Evolutionary conservation across 2,329 filamentous ascomycete species (phyloP).

Genomic region (Harringtonia lauricola): DNA sequence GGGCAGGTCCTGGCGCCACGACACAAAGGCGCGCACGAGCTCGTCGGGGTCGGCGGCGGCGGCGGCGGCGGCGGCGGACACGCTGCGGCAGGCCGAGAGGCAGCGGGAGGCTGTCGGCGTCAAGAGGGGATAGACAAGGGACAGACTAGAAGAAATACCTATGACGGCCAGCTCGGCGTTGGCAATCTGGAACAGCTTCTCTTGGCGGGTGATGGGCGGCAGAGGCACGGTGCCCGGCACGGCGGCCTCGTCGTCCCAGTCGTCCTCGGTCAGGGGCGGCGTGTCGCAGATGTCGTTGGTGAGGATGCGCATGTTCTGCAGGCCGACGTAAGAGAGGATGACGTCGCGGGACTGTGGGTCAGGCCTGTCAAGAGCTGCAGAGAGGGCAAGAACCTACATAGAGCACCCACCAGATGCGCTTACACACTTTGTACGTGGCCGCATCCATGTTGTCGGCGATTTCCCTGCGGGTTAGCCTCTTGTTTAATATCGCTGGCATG

Average conservation of each 20-base stretch:
- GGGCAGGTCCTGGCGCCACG: too few relatives aligned
- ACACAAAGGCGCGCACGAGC: too few relatives aligned
- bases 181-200: too few relatives aligned
- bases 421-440: background rate
- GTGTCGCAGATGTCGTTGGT: background rate
- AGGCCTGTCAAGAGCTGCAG: too few relatives aligned
- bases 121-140: too few relatives aligned
- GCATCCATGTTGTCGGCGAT: background rate
- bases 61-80: too few relatives aligned
- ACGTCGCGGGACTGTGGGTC: slow-evolving; percentile 1
- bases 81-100: too few relatives aligned
- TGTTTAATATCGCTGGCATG: background rate
- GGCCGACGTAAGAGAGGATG: background rate
- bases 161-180: too few relatives aligned
- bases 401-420: slow-evolving; percentile 1
- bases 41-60: too few relatives aligned
- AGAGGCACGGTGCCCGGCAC: background rate
- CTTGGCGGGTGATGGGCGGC: too few relatives aligned
- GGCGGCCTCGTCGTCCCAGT: background rate
- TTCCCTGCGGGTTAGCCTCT: background rate
- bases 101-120: too few relatives aligned
- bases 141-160: too few relatives aligned
- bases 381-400: background rate
- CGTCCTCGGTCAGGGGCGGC: background rate
- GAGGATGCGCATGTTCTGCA: slow-evolving; percentile 1